Evolutionary conservation across 306 rosid species (phyloP).

Genomic region (Castanea sativa): DNA sequence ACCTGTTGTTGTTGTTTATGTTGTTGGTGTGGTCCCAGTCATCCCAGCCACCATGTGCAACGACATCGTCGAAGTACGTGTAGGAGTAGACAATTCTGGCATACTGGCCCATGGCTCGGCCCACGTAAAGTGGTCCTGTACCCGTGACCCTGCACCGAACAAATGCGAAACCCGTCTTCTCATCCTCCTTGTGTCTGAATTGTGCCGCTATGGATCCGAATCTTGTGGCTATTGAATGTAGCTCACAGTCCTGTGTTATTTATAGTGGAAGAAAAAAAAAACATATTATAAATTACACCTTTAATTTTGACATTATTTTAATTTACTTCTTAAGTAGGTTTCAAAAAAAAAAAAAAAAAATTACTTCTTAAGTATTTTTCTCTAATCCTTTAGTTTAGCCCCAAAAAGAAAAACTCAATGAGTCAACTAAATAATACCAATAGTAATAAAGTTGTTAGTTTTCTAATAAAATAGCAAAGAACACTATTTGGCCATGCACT

Average conservation of each 20-base stretch:
- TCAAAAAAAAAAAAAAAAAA: too few relatives aligned
- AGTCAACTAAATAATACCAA: too few relatives aligned
- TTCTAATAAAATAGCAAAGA: too few relatives aligned
- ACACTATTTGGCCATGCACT: too few relatives aligned
- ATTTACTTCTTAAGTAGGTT: too few relatives aligned
- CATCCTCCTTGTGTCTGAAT: constrained; percentile 38
- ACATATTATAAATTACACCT: too few relatives aligned
- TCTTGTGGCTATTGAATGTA: constrained; percentile 72
- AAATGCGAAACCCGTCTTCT: constrained; percentile 85
- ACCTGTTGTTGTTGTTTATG: constrained; percentile 25
- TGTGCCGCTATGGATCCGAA: constrained; percentile 93
- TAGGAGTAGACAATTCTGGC: constrained; percentile 66
- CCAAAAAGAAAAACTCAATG: too few relatives aligned
- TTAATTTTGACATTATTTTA: too few relatives aligned
- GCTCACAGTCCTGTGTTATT: constrained; percentile 55
- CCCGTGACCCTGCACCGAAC: constrained; percentile 71
- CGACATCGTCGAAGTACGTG: constrained; percentile 67
- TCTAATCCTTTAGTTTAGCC: too few relatives aligned
- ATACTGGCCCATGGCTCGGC: constrained; percentile 80
- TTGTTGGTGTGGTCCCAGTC: constrained; percentile 62
- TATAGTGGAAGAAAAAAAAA: not conserved
- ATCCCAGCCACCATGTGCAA: constrained; percentile 84
- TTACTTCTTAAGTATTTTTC: too few relatives aligned
- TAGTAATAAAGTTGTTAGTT: too few relatives aligned
- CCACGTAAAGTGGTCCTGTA: constrained; percentile 70